Base-by-base conservation (phyloP, 306 rosid species). In the Parietaria judaica region DNA sequence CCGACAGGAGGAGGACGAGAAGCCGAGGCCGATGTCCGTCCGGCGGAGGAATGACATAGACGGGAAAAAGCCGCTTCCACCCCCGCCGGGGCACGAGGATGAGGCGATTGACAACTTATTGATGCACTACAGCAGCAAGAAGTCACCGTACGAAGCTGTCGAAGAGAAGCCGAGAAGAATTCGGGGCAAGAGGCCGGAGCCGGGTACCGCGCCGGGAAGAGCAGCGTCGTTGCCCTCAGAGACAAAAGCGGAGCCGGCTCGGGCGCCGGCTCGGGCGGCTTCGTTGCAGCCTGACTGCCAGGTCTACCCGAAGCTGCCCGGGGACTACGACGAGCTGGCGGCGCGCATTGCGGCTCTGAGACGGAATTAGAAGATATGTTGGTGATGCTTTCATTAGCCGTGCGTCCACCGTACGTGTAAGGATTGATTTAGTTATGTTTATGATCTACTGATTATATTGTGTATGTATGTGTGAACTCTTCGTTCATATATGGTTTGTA, bases 251-350 rank as follows among this genome's bases (percentile, higher is more conserved):
- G 75, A 56, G 60, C 50, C 63, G 61, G 39, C 68, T 16, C 65
- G 59, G 58, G 60, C 65, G 72, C 76, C 51, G 31, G 23, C 4
- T 8, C 46, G 78, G 36, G 49, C 74, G 45, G 14, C 8, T 46
- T 80, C 86, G 57, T 65, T 79, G 0, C 68, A 44, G 44, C 79
- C 88, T n/a, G 83, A 69, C 11, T 3, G 58, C 34, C 80, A 51
- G 38, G 88, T 79, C 54, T 88, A 83, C 66, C 88, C 94, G 3
- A 87, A 75, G 66, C 80, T 83, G 51, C 96, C 95, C 0, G 90
- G 94, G 0, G 96, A 88, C 39, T 92, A 77, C 50, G 96, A 92
- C 45, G 85, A 88, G 15, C 67, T 92, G 45, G 79, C 69, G 16
- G 82, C 85, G 52, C 80, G 72, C 23, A 36, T 92, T 47, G 74